Percentiles rank a stretch among this genome's conserved stretches.
These are phyloP conservation scores for Vigna nakashimae DNA, from an alignment of 306 rosid species.

Conservation along the genomic window DNA sequence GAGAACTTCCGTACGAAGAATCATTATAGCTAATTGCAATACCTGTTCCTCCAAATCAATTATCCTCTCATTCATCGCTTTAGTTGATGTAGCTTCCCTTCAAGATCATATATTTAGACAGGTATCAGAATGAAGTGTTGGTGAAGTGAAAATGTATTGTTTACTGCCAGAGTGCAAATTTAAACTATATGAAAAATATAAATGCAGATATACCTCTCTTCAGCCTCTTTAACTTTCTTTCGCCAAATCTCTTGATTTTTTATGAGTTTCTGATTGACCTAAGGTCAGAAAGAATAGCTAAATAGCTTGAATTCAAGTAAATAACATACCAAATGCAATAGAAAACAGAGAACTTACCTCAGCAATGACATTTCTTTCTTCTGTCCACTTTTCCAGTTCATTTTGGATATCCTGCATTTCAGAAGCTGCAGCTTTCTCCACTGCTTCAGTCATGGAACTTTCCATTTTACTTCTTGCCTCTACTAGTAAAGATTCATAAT, in stretches of 20 bases:
- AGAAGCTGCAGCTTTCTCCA: conserved; percentile 71
- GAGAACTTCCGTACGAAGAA: conserved; percentile 23
- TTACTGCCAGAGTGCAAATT: conserved; percentile 1
- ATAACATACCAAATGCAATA: conserved; percentile 15
- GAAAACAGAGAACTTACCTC: conserved; percentile 54
- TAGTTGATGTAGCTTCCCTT: conserved; percentile 70
- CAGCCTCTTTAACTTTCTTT: conserved; percentile 69
- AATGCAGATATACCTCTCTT: conserved; percentile 68
- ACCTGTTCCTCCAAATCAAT: conserved; percentile 96
- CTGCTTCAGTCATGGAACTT: conserved; percentile 70
- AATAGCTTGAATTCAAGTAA: conserved; percentile 31
- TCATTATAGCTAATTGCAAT: conserved; percentile 35
- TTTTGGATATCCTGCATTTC: conserved; percentile 75
- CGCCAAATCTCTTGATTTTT: conserved; percentile 76
- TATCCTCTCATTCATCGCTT: conserved; percentile 60
- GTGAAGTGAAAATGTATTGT: background rate
- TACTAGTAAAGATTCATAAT: conserved; percentile 71
- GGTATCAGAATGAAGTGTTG: conserved; percentile 10
- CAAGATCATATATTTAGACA: conserved; percentile 45
- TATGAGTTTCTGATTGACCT: conserved; percentile 76
- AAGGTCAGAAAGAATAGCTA: conserved; percentile 38
- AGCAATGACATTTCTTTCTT: conserved; percentile 67
- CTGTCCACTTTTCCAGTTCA: conserved; percentile 66
- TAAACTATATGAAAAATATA: background rate
- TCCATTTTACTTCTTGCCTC: conserved; percentile 80